Evolutionary conservation across 306 rosid genomes (phyloP).

Genomic region (Ammopiptanthus mongolicus): DNA sequence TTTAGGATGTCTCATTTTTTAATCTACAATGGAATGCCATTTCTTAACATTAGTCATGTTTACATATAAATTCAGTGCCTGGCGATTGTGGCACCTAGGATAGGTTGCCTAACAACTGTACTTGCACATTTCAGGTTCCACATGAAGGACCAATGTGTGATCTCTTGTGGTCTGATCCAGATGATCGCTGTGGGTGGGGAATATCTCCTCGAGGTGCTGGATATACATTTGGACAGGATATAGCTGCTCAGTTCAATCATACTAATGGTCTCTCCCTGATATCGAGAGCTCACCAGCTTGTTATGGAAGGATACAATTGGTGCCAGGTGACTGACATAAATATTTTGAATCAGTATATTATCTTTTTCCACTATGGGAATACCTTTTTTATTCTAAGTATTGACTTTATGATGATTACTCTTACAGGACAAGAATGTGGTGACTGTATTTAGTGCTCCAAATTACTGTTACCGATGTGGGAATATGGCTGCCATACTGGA

Average conservation of each 20-base stretch:
- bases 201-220: slow-evolving; percentile 99
- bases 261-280: slow-evolving; percentile 91
- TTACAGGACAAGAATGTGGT: slow-evolving; percentile 90
- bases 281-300: slow-evolving; percentile 98
- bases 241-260: slow-evolving; percentile 90
- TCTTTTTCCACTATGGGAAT: neutral
- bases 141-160: slow-evolving; percentile 99
- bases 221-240: slow-evolving; percentile 97
- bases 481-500: slow-evolving; percentile 99
- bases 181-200: slow-evolving; percentile 99
- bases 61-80: neutral
- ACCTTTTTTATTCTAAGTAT: neutral
- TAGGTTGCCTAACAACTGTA: slow-evolving; percentile 10
- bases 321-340: slow-evolving; percentile 61
- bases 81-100: neutral
- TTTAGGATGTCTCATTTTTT: neutral
- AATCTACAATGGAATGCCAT: neutral
- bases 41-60: neutral
- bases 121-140: slow-evolving; percentile 65
- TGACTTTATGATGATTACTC: slow-evolving; percentile 10
- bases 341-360: neutral
- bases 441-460: slow-evolving; percentile 97
- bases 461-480: slow-evolving; percentile 98
- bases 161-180: slow-evolving; percentile 98
- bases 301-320: slow-evolving; percentile 99